Base-by-base conservation (phyloP, 805 yeast species). In the Wickerhamiella brachini region DNA sequence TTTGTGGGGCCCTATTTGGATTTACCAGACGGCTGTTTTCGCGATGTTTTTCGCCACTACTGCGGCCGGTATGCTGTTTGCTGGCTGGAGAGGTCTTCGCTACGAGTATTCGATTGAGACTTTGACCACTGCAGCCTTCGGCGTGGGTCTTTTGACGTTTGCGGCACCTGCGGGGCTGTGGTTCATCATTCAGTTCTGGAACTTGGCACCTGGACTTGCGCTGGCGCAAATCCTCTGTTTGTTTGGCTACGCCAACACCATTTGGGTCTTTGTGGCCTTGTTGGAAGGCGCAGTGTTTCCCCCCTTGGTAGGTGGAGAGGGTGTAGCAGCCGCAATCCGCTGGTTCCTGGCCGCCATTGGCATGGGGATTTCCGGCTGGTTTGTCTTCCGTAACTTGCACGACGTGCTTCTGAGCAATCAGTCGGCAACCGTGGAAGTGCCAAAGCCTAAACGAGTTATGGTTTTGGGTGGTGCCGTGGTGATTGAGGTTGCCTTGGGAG, bases 1-100 rank as follows among this genome's bases (percentile, higher is more conserved):
- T 60, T 68, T 89, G 49, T 90, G 87, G 64, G 96, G 96, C 0
- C 83, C 94, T 7, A 70, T 87, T 18, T 89, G 97, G 97, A 80
- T 89, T 44, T 84, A 90, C 12, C 87, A 88, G 0, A 83, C 95
- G 0, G 77, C 86, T 48, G 78, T 85, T 0, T 78, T 85, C 56
- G 69, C 81, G 31, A 71, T 85, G 63, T 88, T 88, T 67, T 80
- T 87, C 52, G 75, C 88, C 45, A 77, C 83, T 37, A 82, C 95
- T 0, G 74, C 85, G 20, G 76, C 85, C 2, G 79, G 81, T 47
- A 61, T 83, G 21, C 59, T 87, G n/a, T 69, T 79, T n/a, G 73
- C 77, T 23, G 60, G 64, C 47, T 64, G 66, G 22, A 69, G 69
- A 20, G 68, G 72, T 8, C 66, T 69, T 26, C 70, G 73, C 52